Evolutionary conservation across 2,329 filamentous ascomycete genomes (phyloP), one percentile per base, ranked within the genome.

Genomic region (Botrytis fragariae): DNA sequence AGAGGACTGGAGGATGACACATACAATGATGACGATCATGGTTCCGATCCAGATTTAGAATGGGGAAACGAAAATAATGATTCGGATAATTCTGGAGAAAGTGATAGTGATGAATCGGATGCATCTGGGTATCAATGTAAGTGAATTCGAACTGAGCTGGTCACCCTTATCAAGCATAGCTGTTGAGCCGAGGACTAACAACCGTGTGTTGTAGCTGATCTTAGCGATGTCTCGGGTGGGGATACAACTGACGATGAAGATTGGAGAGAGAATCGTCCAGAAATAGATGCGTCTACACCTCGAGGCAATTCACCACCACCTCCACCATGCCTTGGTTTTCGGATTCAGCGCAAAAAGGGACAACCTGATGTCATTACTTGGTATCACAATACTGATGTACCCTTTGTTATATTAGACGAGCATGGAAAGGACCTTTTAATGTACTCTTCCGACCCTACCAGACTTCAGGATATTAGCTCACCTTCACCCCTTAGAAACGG

Each of bases 151-250:
- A 62, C 60, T 16, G 35, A 65, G 35, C 45, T 42, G n/a, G 16
- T 44, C 42, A 14, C 18, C 14, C 16, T 68, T 68, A 18, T 42
- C 35, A 37, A 68, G 64, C 59, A n/a, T 29, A 25, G 35, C 42
- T 22, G 5, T 42, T 64, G 44, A 65, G 45, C 45, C 45, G 20
- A 65, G 39, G 42, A 63, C 69, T 71, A 42, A 71, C 39, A 29
- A 44, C 8, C n/a, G 54, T 51, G 25, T 12, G 14, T 39, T 71
- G 35, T 64, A 89, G 87, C 87, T 79, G 87, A 89, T 81, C 42
- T 64, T 44, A 61, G 60, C 25, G 69, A 63, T n/a, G 54, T 63
- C n/a, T 39, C 54, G 32, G 69, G 69, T 32, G 69, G 69, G 25
- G 57, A 71, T 18, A 71, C 69, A 25, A 71, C 69, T 51, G 69